Percentiles rank a stretch among this genome's conserved stretches.
These are phyloP conservation scores for Arabis alpina DNA, from an alignment of 345 rosid species.

Conservation along the genomic window DNA sequence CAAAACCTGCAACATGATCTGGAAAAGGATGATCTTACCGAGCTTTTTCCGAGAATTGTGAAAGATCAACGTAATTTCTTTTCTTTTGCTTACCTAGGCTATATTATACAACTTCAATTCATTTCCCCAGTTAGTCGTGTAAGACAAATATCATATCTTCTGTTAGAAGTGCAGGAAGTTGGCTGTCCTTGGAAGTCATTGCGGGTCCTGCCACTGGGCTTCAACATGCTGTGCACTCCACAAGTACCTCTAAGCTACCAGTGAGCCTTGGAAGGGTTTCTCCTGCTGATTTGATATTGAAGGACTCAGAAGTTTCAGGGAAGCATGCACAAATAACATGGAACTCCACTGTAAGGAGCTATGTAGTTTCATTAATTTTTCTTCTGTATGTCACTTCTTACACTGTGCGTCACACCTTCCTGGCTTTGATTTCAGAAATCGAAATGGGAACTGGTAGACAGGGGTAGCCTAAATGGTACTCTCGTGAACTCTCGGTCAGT, in stretches of 20 bases:
- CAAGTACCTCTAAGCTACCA: conserved; percentile 71
- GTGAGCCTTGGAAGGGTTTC: conserved; percentile 88
- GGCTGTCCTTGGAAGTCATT: conserved; percentile 83
- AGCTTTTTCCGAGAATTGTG: conserved; percentile 44
- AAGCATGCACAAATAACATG: conserved; percentile 95
- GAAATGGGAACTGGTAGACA: conserved; percentile 95
- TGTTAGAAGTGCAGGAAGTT: conserved; percentile 95
- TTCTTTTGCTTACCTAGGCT: conserved; percentile 39
- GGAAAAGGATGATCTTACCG: conserved; percentile 45
- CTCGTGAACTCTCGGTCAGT: conserved; percentile 73
- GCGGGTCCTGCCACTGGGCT: conserved; percentile 87
- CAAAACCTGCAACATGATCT: conserved; percentile 38
- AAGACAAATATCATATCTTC: conserved; percentile 57
- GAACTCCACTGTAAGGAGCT: conserved; percentile 70
- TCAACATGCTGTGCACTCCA: conserved; percentile 58
- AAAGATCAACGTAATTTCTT: conserved; percentile 75
- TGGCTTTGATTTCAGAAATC: conserved; percentile 62
- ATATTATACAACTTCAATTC: conserved; percentile 30
- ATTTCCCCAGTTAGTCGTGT: conserved; percentile 43
- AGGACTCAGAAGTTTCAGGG: conserved; percentile 95
- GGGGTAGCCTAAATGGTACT: conserved; percentile 99
- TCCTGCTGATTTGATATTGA: conserved; percentile 71
- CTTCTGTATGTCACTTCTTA: conserved; percentile 25
- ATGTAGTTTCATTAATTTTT: conserved; percentile 28
- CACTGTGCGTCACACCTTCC: conserved; percentile 21